Base-by-base conservation (phyloP, 2,329 filamentous ascomycete species). In the Taxawa tesnikishii region DNA sequence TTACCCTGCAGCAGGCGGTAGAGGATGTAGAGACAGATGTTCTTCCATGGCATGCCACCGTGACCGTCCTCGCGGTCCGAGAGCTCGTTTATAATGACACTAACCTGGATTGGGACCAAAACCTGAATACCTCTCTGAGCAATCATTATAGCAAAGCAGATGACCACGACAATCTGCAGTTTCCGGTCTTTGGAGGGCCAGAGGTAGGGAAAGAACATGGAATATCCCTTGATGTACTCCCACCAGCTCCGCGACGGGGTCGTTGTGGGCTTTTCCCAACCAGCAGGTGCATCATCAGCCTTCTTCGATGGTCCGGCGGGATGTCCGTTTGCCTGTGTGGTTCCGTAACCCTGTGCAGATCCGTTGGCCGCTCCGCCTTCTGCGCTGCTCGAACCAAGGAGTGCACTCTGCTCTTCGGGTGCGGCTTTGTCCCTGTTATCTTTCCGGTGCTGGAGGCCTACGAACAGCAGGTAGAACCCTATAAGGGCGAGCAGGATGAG, bases 211-310 rank as follows among this genome's bases (percentile, higher is more conserved):
- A 96, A 92, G 59, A 98, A 94, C 31, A 94, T 67, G 9, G 79
- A 82, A 56, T 96, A 98, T 28, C 88, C 85, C 41, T 79, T 77
- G 38, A 94, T 64, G 54, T 98, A 98, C 51, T 96, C 87, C 75
- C 82, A 93, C 90, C 90, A 98, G 32, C 78, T 90, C 44, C 82
- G 84, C 44, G 82, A 81, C 3, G 84, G 87, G 6, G 84, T 72
- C 42, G 83, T 88, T 23, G 80, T 79, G 2, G 87, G 87, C 44
- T 88, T 79, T 54, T 92, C 92, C 66, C 93, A 96, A 5, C 82
- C 83, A 7, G 79, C 75, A 15, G 74, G 73, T 7, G 42, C 47
- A 33, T 52, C 33, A 29, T 40, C 17, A 36, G 38, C 18, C 40
- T 35, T 41, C 7, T 42, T 34, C n/a, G n/a, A n/a, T n/a, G n/a